Conservation (phyloP, 306 rosid species). For the Acacia confusa region DNA sequence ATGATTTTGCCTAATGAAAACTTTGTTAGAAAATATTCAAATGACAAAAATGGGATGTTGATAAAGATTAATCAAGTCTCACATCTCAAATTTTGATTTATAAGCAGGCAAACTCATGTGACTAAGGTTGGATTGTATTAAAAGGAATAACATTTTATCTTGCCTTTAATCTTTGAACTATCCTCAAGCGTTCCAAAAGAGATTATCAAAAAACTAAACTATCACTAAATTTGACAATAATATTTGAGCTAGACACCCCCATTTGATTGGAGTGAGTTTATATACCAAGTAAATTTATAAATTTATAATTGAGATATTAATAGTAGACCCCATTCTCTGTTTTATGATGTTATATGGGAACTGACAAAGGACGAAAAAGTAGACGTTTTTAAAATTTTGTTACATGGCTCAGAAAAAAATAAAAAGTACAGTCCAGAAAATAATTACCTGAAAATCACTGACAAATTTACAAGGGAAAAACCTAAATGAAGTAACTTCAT, state of each 20-base stretch:
- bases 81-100: not conserved
- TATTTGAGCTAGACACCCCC: too few relatives aligned
- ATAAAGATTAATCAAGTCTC: not conserved
- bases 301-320: not conserved
- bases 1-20: not conserved
- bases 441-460: constrained; percentile 33
- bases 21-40: not conserved
- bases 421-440: not conserved
- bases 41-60: not conserved
- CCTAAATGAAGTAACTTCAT: constrained; percentile 4
- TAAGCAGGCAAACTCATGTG: too few relatives aligned
- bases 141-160: not conserved
- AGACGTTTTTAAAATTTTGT: not conserved
- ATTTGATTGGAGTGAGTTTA: too few relatives aligned
- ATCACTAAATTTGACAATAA: not conserved
- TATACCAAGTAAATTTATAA: not conserved
- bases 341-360: not conserved
- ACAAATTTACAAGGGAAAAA: constrained; percentile 29
- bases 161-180: not conserved
- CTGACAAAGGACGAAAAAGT: not conserved
- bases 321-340: not conserved
- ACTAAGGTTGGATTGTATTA: too few relatives aligned
- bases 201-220: not conserved
- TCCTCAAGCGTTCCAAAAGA: not conserved
- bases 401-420: not conserved